These are phyloP conservation scores for Ordospora colligata DNA, from an alignment of 371 early-diverging fungal species.

Conservation along the genomic window DNA sequence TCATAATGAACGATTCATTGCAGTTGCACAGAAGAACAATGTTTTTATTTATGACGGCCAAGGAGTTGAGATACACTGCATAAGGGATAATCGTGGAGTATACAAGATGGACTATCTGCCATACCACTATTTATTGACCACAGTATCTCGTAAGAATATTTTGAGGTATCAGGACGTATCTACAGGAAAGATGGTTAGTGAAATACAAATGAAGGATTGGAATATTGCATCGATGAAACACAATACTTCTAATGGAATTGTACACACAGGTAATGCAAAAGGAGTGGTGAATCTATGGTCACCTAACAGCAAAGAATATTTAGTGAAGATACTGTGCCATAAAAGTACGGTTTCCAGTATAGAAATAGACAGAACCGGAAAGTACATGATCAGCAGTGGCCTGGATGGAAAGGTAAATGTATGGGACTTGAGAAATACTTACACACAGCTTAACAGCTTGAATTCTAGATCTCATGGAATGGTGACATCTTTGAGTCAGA, in stretches of 20 bases:
- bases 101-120: constrained; percentile 79
- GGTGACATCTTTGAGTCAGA: constrained; percentile 70
- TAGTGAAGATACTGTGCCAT: constrained; percentile 87
- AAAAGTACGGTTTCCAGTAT: constrained; percentile 72
- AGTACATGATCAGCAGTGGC: constrained; percentile 80
- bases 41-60: constrained; percentile 85
- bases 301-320: constrained; percentile 69
- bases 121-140: constrained; percentile 81
- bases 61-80: constrained; percentile 82
- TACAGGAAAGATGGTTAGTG: constrained; percentile 75
- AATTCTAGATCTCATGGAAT: constrained; percentile 66
- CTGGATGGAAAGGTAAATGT: constrained; percentile 77
- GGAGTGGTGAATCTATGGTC: constrained; percentile 88
- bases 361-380: constrained; percentile 73
- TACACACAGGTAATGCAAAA: constrained; percentile 77
- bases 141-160: constrained; percentile 64
- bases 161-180: constrained; percentile 90
- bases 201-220: constrained; percentile 57
- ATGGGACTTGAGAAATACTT: constrained; percentile 79
- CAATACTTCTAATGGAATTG: constrained; percentile 80
- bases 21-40: constrained; percentile 84
- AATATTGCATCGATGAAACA: constrained; percentile 62
- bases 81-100: constrained; percentile 72
- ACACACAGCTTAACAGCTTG: constrained; percentile 69
- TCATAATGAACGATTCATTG: constrained; percentile 88